These are phyloP conservation scores for Puccinia hordei DNA, from an alignment of 1,284 basidiomycete genomes.

Conservation along the genomic window DNA sequence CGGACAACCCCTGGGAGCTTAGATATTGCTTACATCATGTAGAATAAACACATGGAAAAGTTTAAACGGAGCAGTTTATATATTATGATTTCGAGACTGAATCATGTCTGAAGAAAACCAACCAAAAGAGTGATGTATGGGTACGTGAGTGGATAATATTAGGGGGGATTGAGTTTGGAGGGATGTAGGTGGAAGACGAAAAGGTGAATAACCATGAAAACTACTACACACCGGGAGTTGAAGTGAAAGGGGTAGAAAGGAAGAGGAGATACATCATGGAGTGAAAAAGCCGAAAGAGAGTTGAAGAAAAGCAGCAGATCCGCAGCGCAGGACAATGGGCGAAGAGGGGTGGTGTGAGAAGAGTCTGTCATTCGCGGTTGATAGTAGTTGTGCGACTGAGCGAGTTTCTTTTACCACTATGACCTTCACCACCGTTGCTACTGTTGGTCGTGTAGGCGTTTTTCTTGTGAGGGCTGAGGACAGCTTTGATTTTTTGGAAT, in stretches of 20 bases:
- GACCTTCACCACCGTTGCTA: background rate
- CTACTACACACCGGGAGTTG: background rate
- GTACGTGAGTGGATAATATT: no score
- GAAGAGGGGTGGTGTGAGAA: background rate
- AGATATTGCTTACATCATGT: no score
- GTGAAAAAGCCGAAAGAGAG: background rate
- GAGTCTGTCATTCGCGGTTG: background rate
- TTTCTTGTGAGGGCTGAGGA: constrained; percentile 26
- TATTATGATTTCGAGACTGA: background rate
- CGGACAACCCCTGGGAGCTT: no score
- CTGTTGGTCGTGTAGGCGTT: background rate
- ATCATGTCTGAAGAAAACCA: no score
- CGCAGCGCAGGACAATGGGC: no score
- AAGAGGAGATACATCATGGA: background rate
- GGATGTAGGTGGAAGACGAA: background rate
- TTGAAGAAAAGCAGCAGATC: background rate
- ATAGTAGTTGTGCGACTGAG: constrained; percentile 11
- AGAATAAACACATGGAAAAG: no score
- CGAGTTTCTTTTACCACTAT: background rate
- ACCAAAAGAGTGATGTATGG: no score
- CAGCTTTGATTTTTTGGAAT: constrained; percentile 44
- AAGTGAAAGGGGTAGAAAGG: background rate
- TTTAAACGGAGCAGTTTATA: no score
- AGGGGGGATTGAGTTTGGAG: background rate
- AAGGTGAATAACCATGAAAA: background rate